These are phyloP conservation scores for Cryptosporidium parvum DNA, from an alignment of 169 alveolate genomes.

Conservation along the genomic window DNA sequence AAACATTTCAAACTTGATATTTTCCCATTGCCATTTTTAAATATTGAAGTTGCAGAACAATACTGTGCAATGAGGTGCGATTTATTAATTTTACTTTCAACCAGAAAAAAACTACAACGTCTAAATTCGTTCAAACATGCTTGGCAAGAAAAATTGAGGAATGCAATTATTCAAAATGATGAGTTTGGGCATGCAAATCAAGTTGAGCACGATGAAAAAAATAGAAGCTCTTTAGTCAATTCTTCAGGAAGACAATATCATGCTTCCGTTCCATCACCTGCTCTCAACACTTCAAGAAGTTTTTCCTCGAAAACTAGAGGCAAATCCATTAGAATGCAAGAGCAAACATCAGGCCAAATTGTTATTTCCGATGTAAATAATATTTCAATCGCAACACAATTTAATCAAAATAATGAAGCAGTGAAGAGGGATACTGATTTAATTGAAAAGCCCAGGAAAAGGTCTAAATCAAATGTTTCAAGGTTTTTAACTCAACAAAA, in stretches of 20 bases:
- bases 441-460: slow-evolving; percentile 52
- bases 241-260: slow-evolving; percentile 29
- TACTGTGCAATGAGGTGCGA: slow-evolving; percentile 63
- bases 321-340: slow-evolving; percentile 46
- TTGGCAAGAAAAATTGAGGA: slow-evolving; percentile 71
- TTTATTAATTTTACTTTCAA: slow-evolving; percentile 39
- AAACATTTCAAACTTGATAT: slow-evolving; percentile 58
- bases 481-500: slow-evolving; percentile 39
- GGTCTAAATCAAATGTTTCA: slow-evolving; percentile 27
- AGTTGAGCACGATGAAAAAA: slow-evolving; percentile 37
- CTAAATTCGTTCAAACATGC: slow-evolving; percentile 62
- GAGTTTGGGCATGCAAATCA: slow-evolving; percentile 13
- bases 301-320: slow-evolving; percentile 9
- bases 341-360: neutral
- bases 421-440: slow-evolving; percentile 27
- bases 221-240: neutral
- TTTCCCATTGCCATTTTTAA: slow-evolving; percentile 50
- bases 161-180: slow-evolving; percentile 43
- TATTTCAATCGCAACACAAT: neutral
- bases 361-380: slow-evolving; percentile 1
- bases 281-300: slow-evolving; percentile 21
- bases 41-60: slow-evolving; percentile 53
- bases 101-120: slow-evolving; percentile 60
- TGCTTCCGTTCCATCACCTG: slow-evolving; percentile 15
- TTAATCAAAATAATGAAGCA: neutral